Percentiles rank a stretch among this genome's conserved stretches.
Evolutionary conservation across 2,329 filamentous ascomycete genomes (phyloP).

Genomic region (Aspergillus arachidicola): DNA sequence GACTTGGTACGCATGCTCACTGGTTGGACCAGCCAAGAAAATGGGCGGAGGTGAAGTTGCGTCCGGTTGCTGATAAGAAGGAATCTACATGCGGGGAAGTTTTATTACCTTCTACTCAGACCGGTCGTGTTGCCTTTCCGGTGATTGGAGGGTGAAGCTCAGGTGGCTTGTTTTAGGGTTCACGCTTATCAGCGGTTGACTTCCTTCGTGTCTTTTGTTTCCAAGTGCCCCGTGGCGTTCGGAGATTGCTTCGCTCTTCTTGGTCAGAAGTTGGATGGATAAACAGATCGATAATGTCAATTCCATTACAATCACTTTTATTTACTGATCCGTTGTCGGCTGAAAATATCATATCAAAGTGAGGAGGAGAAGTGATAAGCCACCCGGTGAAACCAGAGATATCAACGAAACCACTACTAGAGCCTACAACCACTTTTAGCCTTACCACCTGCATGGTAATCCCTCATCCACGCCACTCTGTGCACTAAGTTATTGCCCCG

Average conservation of each 20-base stretch:
- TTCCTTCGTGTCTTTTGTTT: neutral
- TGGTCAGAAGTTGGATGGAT: too few relatives aligned
- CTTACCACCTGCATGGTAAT: neutral
- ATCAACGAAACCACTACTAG: neutral
- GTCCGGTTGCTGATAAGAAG: neutral
- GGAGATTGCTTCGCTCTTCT: too few relatives aligned
- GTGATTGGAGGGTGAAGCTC: neutral
- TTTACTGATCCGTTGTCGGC: neutral
- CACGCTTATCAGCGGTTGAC: neutral
- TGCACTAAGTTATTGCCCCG: neutral
- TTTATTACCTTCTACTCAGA: too few relatives aligned
- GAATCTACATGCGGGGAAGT: neutral
- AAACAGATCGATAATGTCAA: neutral
- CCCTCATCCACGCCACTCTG: neutral
- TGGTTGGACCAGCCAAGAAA: neutral
- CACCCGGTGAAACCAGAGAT: neutral
- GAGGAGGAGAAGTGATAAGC: neutral
- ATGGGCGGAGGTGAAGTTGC: neutral
- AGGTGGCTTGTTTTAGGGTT: constrained; percentile 1
- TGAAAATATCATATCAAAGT: too few relatives aligned
- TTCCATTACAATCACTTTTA: neutral
- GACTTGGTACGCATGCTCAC: neutral
- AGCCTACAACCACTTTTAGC: neutral
- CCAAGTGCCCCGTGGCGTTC: neutral
- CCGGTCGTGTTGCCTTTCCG: neutral